Base-by-base conservation (phyloP, 805 yeast genomes). In the Metschnikowia hibisci region DNA sequence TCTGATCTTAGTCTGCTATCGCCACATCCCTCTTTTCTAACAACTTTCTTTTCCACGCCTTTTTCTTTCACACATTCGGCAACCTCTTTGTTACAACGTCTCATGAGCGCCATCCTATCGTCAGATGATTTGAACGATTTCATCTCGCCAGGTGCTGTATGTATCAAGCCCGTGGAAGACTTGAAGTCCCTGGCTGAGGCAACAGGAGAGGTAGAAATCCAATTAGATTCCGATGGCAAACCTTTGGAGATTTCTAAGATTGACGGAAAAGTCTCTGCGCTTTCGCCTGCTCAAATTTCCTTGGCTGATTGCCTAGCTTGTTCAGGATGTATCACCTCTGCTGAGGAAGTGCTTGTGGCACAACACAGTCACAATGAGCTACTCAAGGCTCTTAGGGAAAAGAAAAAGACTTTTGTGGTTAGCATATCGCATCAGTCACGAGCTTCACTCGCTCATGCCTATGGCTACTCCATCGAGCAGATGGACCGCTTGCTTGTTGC, bases 301-400 rank as follows among this genome's bases (percentile, higher is more conserved):
- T 66, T 93, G 39, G 82, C 89, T 14, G 99, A 93, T 67, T 93
- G 99, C 64, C 69, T 93, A 42, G 99, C 99, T 0, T 93, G 99
- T 59, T 81, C 95, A 7, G 99, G 99, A 0, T 93, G 99, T 62
- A 88, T 93, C 42, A 93, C 99, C 0, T 86, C 96, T 4, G 95
- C 96, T n/a, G 99, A 93, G 60, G 96, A 91, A 49, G 88, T 93
- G 6, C 67, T 93, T 35, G 84, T 93, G 32, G 87, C 96, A 2
- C 83, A 87, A 51, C 99, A 93, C 61, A 86, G 95, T 30, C 95
- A 90, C 54, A 78, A 77, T 16, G 90, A 90, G 53, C 73, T 93
- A 36, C 52, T 89, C 18, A 76, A 77, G 36, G 84, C 81, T 20
- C 57, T 87, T 50, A 65, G 69, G 23, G 63, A 61, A 22, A 51